Percentiles rank a stretch among this genome's conserved stretches.
Evolutionary conservation across 306 rosid genomes (phyloP).

Genomic region (Castanopsis chinensis): DNA sequence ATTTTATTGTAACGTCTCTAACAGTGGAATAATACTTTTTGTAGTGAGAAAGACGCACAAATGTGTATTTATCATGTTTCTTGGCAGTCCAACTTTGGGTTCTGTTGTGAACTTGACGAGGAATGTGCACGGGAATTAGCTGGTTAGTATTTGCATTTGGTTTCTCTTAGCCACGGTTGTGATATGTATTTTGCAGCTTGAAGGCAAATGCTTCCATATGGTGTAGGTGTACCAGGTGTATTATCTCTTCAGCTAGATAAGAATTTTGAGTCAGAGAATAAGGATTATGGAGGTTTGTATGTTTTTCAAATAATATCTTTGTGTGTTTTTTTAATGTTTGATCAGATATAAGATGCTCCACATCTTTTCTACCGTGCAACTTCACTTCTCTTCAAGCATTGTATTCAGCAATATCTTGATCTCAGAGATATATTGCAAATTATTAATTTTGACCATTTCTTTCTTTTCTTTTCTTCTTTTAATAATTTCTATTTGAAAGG

Average conservation of each 20-base stretch:
- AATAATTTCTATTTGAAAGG: too few species aligned
- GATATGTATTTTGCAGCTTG: neutral
- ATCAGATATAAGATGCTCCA: neutral
- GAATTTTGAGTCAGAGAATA: conserved; percentile 59
- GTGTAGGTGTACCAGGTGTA: conserved; percentile 79
- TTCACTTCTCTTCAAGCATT: neutral
- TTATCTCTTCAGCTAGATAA: conserved; percentile 61
- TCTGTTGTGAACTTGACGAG: conserved; percentile 86
- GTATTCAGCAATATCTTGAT: neutral
- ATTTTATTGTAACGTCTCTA: neutral
- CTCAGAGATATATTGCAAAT: neutral
- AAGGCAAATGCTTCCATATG: conserved; percentile 8
- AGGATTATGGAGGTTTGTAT: conserved; percentile 68
- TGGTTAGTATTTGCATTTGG: conserved; percentile 37
- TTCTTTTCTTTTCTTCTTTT: too few species aligned
- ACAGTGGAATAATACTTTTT: conserved; percentile 17
- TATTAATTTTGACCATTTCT: too few species aligned
- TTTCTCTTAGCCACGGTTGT: neutral
- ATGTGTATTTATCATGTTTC: conserved; percentile 90
- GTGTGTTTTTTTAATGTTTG: neutral
- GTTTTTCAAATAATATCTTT: neutral
- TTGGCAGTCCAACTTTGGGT: conserved; percentile 77
- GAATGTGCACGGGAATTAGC: conserved; percentile 65
- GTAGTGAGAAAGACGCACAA: conserved; percentile 83
- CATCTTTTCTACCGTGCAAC: neutral